These are phyloP conservation scores for Penicillium corylophilum DNA, from an alignment of 2,329 filamentous ascomycete genomes.

Conservation along the genomic window DNA sequence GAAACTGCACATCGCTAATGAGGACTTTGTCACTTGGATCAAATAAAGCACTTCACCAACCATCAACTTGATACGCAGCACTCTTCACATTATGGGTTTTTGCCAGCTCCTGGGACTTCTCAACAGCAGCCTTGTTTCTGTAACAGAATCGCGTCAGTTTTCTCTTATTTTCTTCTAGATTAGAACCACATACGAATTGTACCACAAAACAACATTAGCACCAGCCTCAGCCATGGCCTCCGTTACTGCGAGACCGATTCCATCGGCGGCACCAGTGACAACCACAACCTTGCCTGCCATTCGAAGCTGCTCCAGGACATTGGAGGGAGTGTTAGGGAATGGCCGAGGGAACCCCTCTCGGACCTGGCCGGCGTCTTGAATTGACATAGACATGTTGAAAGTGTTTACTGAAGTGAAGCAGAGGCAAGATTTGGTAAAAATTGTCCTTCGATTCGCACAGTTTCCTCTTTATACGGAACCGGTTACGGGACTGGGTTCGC, in stretches of 20 bases:
- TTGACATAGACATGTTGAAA: constrained; percentile 42
- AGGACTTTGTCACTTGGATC: neutral
- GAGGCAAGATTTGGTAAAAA: neutral
- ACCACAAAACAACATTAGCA: constrained; percentile 44
- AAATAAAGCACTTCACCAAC: constrained; percentile 9
- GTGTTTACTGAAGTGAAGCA: neutral
- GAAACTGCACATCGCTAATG: constrained; percentile 36
- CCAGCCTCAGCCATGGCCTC: constrained; percentile 50
- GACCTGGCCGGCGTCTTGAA: constrained; percentile 28
- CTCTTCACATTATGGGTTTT: constrained; percentile 39
- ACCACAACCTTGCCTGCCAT: constrained; percentile 42
- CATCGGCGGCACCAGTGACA: constrained; percentile 49
- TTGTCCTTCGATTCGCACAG: neutral
- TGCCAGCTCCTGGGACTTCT: constrained; percentile 36
- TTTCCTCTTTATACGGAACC: neutral
- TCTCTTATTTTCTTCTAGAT: too few species aligned
- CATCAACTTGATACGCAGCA: constrained; percentile 46
- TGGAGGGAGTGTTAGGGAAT: constrained; percentile 41
- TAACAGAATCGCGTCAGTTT: neutral
- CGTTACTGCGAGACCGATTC: constrained; percentile 47
- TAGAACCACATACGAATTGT: constrained; percentile 33
- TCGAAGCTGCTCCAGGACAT: constrained; percentile 48
- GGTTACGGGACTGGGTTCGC: neutral
- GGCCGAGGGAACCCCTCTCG: constrained; percentile 40
- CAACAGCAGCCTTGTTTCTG: constrained; percentile 37